Base-by-base conservation (phyloP, 179 eudicot species). In the Beta macrorhiza region DNA sequence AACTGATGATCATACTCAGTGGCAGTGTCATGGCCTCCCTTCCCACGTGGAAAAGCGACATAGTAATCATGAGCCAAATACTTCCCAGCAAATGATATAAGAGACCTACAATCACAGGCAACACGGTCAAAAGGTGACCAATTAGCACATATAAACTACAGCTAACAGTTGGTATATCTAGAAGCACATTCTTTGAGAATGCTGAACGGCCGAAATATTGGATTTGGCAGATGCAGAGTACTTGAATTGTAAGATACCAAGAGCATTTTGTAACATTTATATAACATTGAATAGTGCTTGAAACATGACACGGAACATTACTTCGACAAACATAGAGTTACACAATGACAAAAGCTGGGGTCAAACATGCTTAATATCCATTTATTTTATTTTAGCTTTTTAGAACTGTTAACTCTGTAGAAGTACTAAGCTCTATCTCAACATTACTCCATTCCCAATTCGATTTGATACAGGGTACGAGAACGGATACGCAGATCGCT, bases 51-150 rank as follows among this genome's bases (percentile, higher is more conserved):
- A 83, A 91, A 82, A 75, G 90, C 87, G 85, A 90, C 83, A 78
- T 82, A 87, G 78, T 84, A 89, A 52, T 94, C 87, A 85, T 87
- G 86, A 32, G 89, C 78, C 76, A 96, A 75, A 89, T 96, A 96
- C 85, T 87, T 85, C 82, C 99, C 99, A 85, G 87, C 87, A 87
- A 91, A 91, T 37, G 99, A 96, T 76, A 96, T 84, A 76, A 93
- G 93, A 86, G 94, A 92, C 94, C 99, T 96, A 89, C 82, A 72
- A 86, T 79, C 29, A 64, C 76, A 85, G 71, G 51, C 75, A 79
- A 25, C 67, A 15, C 3, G 51, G 47, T 73, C 74, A 85, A 80
- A 37, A 51, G 29, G 51, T 74, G 78, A 57, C 55, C 47, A 72
- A 53, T 62, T 64, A 22, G 8, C 7, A 73, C 45, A 22, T 73